A percentile compares a stretch with the other conserved stretches of the same genome.
Conservation (phyloP, 2,329 filamentous ascomycete species). For the Aureobasidium sp. region DNA sequence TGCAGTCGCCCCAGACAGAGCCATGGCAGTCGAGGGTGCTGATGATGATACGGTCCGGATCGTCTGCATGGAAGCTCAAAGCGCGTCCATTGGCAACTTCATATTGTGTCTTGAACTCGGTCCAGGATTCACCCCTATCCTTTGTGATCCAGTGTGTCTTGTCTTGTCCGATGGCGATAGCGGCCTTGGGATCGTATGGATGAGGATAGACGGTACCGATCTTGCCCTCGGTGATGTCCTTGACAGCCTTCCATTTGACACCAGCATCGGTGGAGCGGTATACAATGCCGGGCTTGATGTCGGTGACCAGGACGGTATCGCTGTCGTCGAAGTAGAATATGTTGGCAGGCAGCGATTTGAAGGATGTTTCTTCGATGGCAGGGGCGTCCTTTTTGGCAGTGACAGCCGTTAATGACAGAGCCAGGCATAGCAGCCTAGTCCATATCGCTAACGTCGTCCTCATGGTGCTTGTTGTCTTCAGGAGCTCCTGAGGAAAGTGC, state of each 20-base stretch:
- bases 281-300: conserved; percentile 56
- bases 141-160: conserved; percentile 74
- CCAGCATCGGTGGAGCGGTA: conserved; percentile 79
- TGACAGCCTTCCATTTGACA: conserved; percentile 61
- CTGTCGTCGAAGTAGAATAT: conserved; percentile 90
- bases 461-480: conserved; percentile 5
- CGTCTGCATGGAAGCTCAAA: conserved; percentile 73
- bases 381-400: conserved; percentile 41
- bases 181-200: conserved; percentile 68
- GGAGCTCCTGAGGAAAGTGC: background rate
- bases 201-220: conserved; percentile 65
- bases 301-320: conserved; percentile 70
- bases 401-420: conserved; percentile 14
- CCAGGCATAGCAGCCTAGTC: conserved; percentile 9
- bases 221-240: conserved; percentile 57
- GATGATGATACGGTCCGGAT: conserved; percentile 81
- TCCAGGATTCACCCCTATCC: conserved; percentile 78
- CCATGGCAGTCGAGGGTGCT: conserved; percentile 42
- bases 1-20: conserved; percentile 28
- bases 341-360: conserved; percentile 60
- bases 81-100: conserved; percentile 51
- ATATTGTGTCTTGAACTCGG: conserved; percentile 58
- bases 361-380: conserved; percentile 55
- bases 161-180: conserved; percentile 65
- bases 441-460: conserved; percentile 8